phyloP scores from a whole-genome alignment of 352 stramenopile species.

The Phytophthora pistaciae region DNA sequence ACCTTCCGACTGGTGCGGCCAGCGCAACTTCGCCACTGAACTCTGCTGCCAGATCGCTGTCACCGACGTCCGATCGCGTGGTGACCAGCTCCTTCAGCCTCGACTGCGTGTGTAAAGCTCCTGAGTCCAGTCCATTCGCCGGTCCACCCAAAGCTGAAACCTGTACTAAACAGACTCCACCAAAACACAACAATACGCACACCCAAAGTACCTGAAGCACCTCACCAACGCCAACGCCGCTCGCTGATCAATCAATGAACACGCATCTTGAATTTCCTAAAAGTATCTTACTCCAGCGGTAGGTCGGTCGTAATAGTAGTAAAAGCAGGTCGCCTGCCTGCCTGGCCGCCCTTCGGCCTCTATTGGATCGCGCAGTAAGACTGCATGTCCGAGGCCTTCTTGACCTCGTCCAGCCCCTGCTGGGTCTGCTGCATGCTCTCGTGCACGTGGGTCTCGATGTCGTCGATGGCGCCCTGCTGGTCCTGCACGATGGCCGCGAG shows the following conservation, averaged over 20 bases:
- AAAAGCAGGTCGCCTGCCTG: no score
- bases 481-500: conserved; percentile 87
- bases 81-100: background rate
- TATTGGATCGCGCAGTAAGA: conserved; percentile 78
- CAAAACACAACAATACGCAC: background rate
- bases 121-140: background rate
- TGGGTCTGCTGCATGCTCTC: conserved; percentile 87
- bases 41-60: background rate
- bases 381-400: conserved; percentile 88
- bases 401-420: conserved; percentile 83
- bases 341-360: background rate
- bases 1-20: background rate
- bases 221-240: background rate
- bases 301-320: no score
- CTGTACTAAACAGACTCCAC: background rate
- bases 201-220: background rate
- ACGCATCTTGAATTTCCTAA: conserved; percentile 24
- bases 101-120: background rate
- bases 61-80: background rate
- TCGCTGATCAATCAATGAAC: conserved; percentile 5
- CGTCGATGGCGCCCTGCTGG: conserved; percentile 87
- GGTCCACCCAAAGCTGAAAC: background rate
- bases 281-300: conserved; percentile 25
- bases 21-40: background rate
- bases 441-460: conserved; percentile 88